Percentiles rank a stretch among this genome's conserved stretches.
Evolutionary conservation across 371 early-diverging fungal species (phyloP).

Genomic region (Apophysomyces ossiformis): DNA sequence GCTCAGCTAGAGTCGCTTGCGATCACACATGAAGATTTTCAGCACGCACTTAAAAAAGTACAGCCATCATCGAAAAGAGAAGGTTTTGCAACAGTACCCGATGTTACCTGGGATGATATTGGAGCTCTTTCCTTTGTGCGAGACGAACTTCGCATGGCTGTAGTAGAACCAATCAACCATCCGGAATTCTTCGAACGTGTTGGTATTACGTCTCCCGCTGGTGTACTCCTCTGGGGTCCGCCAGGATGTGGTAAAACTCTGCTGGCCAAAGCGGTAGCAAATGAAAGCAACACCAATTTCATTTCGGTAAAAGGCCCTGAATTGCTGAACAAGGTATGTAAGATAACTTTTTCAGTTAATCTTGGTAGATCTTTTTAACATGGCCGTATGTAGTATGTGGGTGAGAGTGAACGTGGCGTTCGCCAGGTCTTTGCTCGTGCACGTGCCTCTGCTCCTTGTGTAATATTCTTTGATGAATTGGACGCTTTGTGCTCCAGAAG

Average conservation of each 20-base stretch:
- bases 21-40: constrained; percentile 90
- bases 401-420: constrained; percentile 98
- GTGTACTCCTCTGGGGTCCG: constrained; percentile 99
- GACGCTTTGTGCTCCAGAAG: constrained; percentile 92
- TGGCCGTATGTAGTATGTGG: constrained; percentile 82
- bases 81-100: constrained; percentile 98
- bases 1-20: constrained; percentile 87
- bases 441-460: constrained; percentile 93
- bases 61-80: constrained; percentile 98
- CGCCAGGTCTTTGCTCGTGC: constrained; percentile 98
- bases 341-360: background rate
- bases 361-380: background rate
- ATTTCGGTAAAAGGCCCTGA: constrained; percentile 99
- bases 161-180: constrained; percentile 95
- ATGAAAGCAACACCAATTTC: constrained; percentile 97
- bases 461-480: constrained; percentile 99
- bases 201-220: constrained; percentile 94
- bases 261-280: constrained; percentile 98
- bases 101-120: constrained; percentile 95
- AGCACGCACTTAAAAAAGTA: constrained; percentile 87
- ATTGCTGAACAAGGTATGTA: constrained; percentile 89
- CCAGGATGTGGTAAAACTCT: constrained; percentile 99
- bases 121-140: constrained; percentile 89
- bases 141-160: constrained; percentile 94
- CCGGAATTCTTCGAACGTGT: constrained; percentile 92